These are phyloP conservation scores for Lolium multiflorum DNA, from an alignment of 176 grass and related monocot species.

Conservation along the genomic window DNA sequence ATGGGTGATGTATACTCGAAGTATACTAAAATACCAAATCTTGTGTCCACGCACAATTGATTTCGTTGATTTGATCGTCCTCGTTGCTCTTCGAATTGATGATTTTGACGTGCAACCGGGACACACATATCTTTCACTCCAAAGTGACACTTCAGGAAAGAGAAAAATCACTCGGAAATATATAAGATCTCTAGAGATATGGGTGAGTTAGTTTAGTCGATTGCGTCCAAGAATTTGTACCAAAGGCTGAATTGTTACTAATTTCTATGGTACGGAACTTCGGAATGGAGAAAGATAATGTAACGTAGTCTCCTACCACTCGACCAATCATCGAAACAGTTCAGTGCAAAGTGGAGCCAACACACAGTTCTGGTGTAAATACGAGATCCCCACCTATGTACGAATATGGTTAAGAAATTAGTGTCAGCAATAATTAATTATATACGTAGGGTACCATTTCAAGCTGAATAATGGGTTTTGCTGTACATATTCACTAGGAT, in stretches of 20 bases:
- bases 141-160: neutral
- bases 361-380: neutral
- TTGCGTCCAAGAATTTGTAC: neutral
- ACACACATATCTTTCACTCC: neutral
- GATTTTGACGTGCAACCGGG: neutral
- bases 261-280: neutral
- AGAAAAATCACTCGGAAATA: neutral
- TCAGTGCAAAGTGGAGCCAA: slow-evolving; percentile 7
- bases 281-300: neutral
- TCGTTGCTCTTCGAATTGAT: neutral
- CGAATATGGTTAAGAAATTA: neutral
- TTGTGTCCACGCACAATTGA: neutral
- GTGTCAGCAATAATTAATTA: neutral
- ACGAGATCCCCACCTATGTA: neutral
- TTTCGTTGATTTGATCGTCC: slow-evolving; percentile 11
- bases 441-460: neutral
- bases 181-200: neutral
- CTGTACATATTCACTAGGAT: no score
- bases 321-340: neutral
- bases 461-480: no score
- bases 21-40: neutral
- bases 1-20: neutral
- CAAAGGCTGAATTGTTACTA: neutral
- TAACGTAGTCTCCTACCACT: neutral
- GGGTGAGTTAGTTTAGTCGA: neutral